These are phyloP conservation scores for Pharus latifolius DNA, from an alignment of 176 grass and related monocot species.

Conservation along the genomic window DNA sequence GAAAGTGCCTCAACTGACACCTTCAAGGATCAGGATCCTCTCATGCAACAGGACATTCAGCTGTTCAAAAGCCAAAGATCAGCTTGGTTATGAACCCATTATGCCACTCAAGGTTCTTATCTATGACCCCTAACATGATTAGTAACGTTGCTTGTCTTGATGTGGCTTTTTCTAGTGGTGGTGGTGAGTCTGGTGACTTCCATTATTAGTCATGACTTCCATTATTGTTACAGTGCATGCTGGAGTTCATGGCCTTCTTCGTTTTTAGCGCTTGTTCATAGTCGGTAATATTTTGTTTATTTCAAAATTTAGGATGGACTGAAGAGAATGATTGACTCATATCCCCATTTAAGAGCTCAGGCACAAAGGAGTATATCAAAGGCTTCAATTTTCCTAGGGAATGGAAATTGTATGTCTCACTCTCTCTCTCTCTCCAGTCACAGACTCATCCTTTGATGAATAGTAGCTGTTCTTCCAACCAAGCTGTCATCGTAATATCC, in stretches of 20 bases:
- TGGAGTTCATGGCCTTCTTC: background rate
- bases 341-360: conserved; percentile 66
- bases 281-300: background rate
- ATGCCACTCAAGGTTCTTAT: conserved; percentile 73
- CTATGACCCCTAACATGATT: background rate
- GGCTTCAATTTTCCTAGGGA: conserved; percentile 75
- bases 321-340: conserved; percentile 73
- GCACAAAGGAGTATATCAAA: conserved; percentile 67
- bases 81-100: conserved; percentile 90
- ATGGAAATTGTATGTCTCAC: conserved; percentile 62
- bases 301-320: conserved; percentile 72
- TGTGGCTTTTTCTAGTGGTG: conserved; percentile 11
- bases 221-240: too few relatives aligned
- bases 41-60: conserved; percentile 93
- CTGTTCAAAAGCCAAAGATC: conserved; percentile 77
- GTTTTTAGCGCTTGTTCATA: background rate
- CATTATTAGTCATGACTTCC: background rate
- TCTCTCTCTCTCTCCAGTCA: background rate
- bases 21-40: conserved; percentile 90
- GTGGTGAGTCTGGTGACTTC: background rate
- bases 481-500: too few relatives aligned
- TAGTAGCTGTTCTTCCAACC: background rate
- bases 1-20: conserved; percentile 89
- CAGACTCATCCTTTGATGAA: background rate
- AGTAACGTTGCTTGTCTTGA: background rate